These are phyloP conservation scores for Fusarium acutatum DNA, from an alignment of 2,329 filamentous ascomycete genomes.

Conservation along the genomic window DNA sequence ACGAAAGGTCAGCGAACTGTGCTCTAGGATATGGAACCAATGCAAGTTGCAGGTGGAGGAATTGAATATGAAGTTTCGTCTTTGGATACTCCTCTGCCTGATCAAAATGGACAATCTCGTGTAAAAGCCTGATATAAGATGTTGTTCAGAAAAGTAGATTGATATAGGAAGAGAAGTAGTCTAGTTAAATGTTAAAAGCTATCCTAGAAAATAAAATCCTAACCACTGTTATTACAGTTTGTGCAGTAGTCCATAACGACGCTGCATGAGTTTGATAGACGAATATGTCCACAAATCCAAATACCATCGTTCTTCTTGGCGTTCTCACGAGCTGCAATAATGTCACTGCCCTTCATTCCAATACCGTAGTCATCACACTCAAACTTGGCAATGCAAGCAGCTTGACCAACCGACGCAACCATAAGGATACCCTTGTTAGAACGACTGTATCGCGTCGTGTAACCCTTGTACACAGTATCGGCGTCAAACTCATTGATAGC, in stretches of 20 bases:
- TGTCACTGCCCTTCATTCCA: constrained; percentile 7
- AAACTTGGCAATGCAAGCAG: constrained; percentile 19
- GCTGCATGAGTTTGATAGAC: constrained; percentile 12
- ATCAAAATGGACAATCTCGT: no score
- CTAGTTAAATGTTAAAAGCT: not conserved
- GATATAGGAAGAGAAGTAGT: not conserved
- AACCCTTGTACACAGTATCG: constrained; percentile 10
- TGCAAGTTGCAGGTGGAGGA: no score
- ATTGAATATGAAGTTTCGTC: no score
- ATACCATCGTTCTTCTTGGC: constrained; percentile 4
- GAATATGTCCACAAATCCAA: constrained; percentile 17
- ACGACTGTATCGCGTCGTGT: constrained; percentile 5
- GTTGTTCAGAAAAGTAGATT: no score
- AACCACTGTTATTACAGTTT: not conserved
- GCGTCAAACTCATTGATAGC: constrained; percentile 9
- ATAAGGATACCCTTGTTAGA: constrained; percentile 5
- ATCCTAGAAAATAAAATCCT: not conserved
- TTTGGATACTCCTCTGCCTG: no score
- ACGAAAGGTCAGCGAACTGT: not conserved
- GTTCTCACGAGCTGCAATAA: constrained; percentile 6
- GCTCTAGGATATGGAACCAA: no score
- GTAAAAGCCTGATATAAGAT: no score
- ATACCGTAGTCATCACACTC: constrained; percentile 22
- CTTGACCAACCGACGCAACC: not conserved
- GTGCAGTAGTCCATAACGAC: constrained; percentile 16